Percentiles rank a stretch among this genome's conserved stretches.
Evolutionary conservation across 106 monocot species (phyloP).

Genomic region (Allium cepa): DNA sequence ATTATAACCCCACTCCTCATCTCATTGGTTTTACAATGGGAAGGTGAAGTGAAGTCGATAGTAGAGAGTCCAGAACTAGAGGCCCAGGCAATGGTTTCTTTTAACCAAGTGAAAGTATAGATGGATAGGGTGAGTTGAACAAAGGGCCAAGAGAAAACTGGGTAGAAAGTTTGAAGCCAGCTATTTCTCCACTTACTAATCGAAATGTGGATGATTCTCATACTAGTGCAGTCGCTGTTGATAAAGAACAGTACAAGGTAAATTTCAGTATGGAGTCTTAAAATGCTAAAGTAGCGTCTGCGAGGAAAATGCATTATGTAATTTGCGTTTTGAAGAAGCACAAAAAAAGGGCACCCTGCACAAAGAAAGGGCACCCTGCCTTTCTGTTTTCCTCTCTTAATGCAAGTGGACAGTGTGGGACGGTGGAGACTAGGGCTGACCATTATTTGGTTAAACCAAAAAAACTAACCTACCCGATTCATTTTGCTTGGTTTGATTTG

Average conservation of each 20-base stretch:
- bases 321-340: conserved; percentile 69
- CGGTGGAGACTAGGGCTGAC: conserved; percentile 16
- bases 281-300: conserved; percentile 85
- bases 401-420: conserved; percentile 78
- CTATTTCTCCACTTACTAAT: conserved; percentile 29
- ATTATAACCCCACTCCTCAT: conserved; percentile 26
- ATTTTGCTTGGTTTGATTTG: too few species aligned
- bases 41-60: conserved; percentile 22
- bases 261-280: conserved; percentile 52
- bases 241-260: conserved; percentile 44
- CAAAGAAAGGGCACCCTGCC: conserved; percentile 15
- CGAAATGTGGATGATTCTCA: conserved; percentile 15
- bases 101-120: conserved; percentile 53
- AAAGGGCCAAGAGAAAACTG: conserved; percentile 72
- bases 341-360: conserved; percentile 8
- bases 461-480: too few species aligned
- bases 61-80: conserved; percentile 44
- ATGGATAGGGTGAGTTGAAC: conserved; percentile 71
- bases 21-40: conserved; percentile 40
- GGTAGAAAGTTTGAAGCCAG: conserved; percentile 37
- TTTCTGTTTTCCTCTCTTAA: conserved; percentile 94
- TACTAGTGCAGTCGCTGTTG: conserved; percentile 27
- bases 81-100: conserved; percentile 40
- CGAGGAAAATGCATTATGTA: conserved; percentile 84
- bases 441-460: too few species aligned